phyloP scores from a whole-genome alignment of 345 rosid genomes.

The Laguncularia racemosa region DNA sequence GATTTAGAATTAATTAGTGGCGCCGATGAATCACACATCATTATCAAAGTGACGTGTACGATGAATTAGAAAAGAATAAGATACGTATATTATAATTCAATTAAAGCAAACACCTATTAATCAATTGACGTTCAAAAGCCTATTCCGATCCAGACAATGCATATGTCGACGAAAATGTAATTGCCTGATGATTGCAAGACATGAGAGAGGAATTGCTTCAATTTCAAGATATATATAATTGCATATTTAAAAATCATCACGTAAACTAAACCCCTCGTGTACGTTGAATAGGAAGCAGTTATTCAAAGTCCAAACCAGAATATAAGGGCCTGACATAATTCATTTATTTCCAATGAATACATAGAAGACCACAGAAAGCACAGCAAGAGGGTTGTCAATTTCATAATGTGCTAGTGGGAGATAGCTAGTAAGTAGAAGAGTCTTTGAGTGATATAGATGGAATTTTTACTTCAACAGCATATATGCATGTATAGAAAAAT shows the following conservation, averaged over 20 bases:
- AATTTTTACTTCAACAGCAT: no score
- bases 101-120: not conserved
- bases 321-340: constrained; percentile 25
- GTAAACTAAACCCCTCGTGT: constrained; percentile 13
- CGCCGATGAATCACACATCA: no score
- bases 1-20: not conserved
- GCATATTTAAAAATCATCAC: not conserved
- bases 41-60: constrained; percentile 1
- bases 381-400: constrained; percentile 10
- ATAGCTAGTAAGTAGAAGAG: no score
- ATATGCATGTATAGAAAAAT: no score
- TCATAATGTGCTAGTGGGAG: no score
- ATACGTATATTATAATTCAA: not conserved
- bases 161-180: constrained; percentile 21
- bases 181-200: constrained; percentile 36
- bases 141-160: constrained; percentile 32
- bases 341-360: not conserved
- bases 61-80: not conserved
- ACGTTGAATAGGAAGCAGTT: constrained; percentile 47
- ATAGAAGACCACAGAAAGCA: constrained; percentile 1
- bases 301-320: constrained; percentile 66
- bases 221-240: constrained; percentile 18
- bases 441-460: no score
- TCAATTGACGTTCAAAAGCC: constrained; percentile 36
- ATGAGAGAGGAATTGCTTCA: constrained; percentile 20